Percentiles rank a stretch among this genome's conserved stretches.
phyloP scores from a whole-genome alignment of 192 early-diverging fungal species.

The Anaeromyces robustus region DNA sequence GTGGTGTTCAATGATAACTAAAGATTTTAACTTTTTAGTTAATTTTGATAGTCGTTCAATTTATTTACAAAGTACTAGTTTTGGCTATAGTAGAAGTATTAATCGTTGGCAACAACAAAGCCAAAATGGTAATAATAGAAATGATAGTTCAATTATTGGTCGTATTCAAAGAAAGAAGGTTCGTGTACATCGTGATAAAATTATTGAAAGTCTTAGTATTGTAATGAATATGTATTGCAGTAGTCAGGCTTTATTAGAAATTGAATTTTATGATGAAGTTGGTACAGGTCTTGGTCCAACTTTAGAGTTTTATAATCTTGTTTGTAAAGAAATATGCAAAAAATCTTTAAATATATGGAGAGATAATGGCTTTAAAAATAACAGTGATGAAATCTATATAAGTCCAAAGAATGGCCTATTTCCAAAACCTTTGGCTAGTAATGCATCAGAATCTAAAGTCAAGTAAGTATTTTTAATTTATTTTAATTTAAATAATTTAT shows the following conservation, averaged over 20 bases:
- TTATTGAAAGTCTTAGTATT: conserved; percentile 68
- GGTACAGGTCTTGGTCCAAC: conserved; percentile 84
- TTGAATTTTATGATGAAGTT: conserved; percentile 89
- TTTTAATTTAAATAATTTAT: too few relatives aligned
- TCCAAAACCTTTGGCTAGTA: conserved; percentile 19
- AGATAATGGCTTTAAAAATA: conserved; percentile 17
- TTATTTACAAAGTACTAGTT: conserved; percentile 67
- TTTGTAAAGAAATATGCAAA: conserved; percentile 58
- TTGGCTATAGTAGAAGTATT: conserved; percentile 74
- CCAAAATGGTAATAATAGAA: conserved; percentile 7
- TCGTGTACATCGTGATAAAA: conserved; percentile 55
- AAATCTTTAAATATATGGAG: conserved; percentile 49
- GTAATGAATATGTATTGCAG: conserved; percentile 72
- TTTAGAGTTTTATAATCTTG: conserved; percentile 75
- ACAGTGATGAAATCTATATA: conserved; percentile 17
- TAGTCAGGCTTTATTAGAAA: conserved; percentile 55
- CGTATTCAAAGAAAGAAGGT: conserved; percentile 76
- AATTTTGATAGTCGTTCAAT: conserved; percentile 64
- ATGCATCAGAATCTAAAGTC: neutral
- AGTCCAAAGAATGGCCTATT: conserved; percentile 30
- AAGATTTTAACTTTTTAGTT: conserved; percentile 58
- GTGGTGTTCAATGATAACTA: conserved; percentile 54
- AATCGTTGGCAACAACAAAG: conserved; percentile 39
- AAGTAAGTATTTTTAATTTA: too few relatives aligned
- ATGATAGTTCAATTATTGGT: conserved; percentile 32